These are phyloP conservation scores for Kazachstania bromeliacearum DNA, from an alignment of 805 yeast species.

Conservation along the genomic window DNA sequence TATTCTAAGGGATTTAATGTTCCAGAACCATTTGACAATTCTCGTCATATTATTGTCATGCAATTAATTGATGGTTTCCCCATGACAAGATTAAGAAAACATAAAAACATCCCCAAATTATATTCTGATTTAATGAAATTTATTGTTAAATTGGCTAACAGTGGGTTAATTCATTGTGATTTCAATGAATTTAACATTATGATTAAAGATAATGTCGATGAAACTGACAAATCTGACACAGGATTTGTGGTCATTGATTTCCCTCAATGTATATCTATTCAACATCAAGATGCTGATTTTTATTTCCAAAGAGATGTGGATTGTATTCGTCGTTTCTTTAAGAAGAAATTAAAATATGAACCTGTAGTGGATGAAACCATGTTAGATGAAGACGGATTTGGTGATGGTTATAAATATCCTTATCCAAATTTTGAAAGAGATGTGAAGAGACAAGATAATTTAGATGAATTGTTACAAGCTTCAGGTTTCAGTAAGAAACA, in stretches of 20 bases:
- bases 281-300: constrained; percentile 78
- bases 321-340: constrained; percentile 78
- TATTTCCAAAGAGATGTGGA: constrained; percentile 91
- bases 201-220: constrained; percentile 48
- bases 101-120: constrained; percentile 49
- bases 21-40: constrained; percentile 80
- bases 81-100: constrained; percentile 72
- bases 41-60: constrained; percentile 91
- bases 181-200: constrained; percentile 94
- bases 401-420: constrained; percentile 66
- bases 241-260: constrained; percentile 92
- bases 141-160: constrained; percentile 70
- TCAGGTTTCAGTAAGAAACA: constrained; percentile 67
- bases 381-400: constrained; percentile 72
- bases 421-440: constrained; percentile 78
- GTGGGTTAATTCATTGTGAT: constrained; percentile 94
- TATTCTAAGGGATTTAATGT: constrained; percentile 70
- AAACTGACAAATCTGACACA: constrained; percentile 37
- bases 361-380: constrained; percentile 61
- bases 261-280: constrained; percentile 94
- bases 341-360: constrained; percentile 60
- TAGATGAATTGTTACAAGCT: constrained; percentile 86
- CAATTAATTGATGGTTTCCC: constrained; percentile 83
- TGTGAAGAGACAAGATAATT: constrained; percentile 51
- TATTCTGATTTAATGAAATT: constrained; percentile 84